Evolutionary conservation across 140 eudicot species (phyloP).

Genomic region (Oenanthe javanica): DNA sequence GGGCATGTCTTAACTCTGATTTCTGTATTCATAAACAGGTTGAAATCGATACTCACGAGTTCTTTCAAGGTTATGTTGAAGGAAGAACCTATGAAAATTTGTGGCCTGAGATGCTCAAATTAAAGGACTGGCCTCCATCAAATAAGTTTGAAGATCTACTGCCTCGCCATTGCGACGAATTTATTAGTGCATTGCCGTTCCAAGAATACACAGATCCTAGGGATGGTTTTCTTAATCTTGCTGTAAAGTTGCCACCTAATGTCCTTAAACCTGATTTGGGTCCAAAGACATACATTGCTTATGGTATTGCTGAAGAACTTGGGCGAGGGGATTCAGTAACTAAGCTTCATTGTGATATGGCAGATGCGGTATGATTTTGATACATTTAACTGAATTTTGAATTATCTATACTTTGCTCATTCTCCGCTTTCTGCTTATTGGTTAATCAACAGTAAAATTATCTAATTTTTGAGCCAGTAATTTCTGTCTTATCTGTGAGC

Average conservation of each 20-base stretch:
- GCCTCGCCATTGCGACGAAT: conserved; percentile 92
- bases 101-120: conserved; percentile 97
- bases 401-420: background rate
- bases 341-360: conserved; percentile 85
- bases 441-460: background rate
- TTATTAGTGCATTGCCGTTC: conserved; percentile 72
- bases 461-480: background rate
- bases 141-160: conserved; percentile 74
- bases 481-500: background rate
- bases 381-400: background rate
- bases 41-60: conserved; percentile 51
- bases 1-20: background rate
- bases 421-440: background rate
- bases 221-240: conserved; percentile 73
- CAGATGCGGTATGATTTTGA: conserved; percentile 67
- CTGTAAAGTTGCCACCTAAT: conserved; percentile 58
- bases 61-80: conserved; percentile 70
- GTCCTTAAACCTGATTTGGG: conserved; percentile 86
- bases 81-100: conserved; percentile 68
- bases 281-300: conserved; percentile 90
- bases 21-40: conserved; percentile 38
- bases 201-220: conserved; percentile 79
- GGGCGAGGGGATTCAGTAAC: conserved; percentile 94
- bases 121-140: conserved; percentile 96
- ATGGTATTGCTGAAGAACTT: conserved; percentile 73